These are phyloP conservation scores for Ascochyta viciae-villosae DNA, from an alignment of 2,329 filamentous ascomycete species.

Conservation along the genomic window DNA sequence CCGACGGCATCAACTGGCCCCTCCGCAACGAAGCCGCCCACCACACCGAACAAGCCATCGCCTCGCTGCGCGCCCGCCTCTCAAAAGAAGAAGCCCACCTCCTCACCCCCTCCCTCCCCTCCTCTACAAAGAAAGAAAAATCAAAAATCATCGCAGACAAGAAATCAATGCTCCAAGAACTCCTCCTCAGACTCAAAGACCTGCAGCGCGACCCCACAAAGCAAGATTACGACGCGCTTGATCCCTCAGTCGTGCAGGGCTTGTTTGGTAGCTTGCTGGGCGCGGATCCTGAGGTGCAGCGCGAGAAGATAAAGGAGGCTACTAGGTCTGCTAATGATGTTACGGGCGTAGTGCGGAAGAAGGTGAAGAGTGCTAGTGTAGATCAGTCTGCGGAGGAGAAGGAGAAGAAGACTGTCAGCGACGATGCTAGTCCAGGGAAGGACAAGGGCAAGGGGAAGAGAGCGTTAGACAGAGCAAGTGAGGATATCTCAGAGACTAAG, in stretches of 20 bases:
- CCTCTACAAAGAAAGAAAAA: constrained; percentile 71
- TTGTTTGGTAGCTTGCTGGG: constrained; percentile 70
- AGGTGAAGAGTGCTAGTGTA: constrained; percentile 56
- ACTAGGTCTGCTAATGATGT: constrained; percentile 78
- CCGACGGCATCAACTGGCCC: constrained; percentile 69
- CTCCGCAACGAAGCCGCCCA: constrained; percentile 74
- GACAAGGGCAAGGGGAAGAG: constrained; percentile 38
- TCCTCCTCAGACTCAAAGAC: constrained; percentile 70
- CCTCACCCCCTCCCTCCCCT: constrained; percentile 53
- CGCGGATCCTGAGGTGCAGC: constrained; percentile 66
- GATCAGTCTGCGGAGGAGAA: background rate
- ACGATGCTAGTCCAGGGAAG: background rate
- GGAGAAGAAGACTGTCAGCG: no score
- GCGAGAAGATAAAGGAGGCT: constrained; percentile 73
- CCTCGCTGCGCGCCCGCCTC: constrained; percentile 74
- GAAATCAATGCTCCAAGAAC: constrained; percentile 78
- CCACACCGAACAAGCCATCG: constrained; percentile 77
- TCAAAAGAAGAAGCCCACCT: constrained; percentile 73
- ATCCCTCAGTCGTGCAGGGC: constrained; percentile 60
- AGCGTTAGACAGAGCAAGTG: constrained; percentile 38
- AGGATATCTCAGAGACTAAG: constrained; percentile 34
- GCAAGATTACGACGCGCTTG: constrained; percentile 49
- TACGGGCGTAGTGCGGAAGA: constrained; percentile 75
- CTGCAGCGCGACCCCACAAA: constrained; percentile 66
- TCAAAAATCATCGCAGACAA: constrained; percentile 68